Evolutionary conservation across 2,329 filamentous ascomycete genomes (phyloP), one percentile per base, ranked within the genome.

Genomic region (Teratosphaeria gauchensis): DNA sequence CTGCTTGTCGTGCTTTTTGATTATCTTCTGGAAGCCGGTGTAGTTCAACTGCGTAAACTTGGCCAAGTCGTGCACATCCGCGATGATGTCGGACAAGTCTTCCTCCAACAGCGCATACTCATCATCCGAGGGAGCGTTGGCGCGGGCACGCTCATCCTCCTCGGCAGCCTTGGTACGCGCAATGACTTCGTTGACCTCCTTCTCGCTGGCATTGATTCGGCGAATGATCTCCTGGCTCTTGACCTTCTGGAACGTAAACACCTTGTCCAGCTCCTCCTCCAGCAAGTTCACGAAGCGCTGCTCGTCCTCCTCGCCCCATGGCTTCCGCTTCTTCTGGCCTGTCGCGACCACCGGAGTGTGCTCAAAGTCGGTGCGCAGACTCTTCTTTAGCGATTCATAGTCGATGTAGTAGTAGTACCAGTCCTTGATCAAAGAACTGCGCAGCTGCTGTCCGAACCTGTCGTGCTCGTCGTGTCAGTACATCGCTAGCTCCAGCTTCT

Each of bases 1-100:
- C 80, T 89, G 82, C 90, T 99, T 99, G 61, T 68, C 94, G 74
- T 99, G 94, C 81, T 99, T 99, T 82, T 99, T 99, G 76, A 99
- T 96, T 64, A 99, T 99, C 81, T 99, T 99, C 79, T 96, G 95
- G 73, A 99, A 99, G 4, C 94, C 94, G 0, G 92, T 97, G 72
- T 99, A 99, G 77, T 99, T 99, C 71, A 99, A 78, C 77, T 96
- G 92, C 6, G 95, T 95, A 73, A 96, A 99, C 77, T 97, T 97
- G 74, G 94, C 92, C 61, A 99, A 82, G 70, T 99, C 94, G 75
- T 99, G 92, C 24, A 99, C 94, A 71, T 99, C 92, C 66, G 94
- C 94, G 72, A 99, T 99, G 70, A 99, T 92, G 73, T 99, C 94
- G 76, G 91, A 96, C 69, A 99, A 77, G 69, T 96, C 91, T 72